These are phyloP conservation scores for Trichoderma sp. DNA, from an alignment of 2,329 filamentous ascomycete species.

Conservation along the genomic window DNA sequence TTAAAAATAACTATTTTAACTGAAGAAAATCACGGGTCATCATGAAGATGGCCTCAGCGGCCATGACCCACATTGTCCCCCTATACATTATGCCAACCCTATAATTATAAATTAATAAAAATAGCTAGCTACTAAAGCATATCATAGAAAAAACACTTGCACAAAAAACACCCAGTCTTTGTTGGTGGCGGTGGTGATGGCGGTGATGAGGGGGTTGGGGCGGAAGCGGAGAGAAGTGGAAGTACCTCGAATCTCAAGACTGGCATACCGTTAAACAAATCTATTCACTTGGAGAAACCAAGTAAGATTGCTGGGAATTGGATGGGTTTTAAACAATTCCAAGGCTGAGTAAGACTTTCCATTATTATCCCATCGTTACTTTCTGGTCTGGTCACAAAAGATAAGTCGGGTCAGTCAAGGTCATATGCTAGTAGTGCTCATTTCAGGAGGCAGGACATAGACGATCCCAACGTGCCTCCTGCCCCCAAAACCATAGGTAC, in stretches of 20 bases:
- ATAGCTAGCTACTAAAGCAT: neutral
- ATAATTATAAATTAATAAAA: neutral
- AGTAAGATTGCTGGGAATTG: neutral
- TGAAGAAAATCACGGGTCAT: neutral
- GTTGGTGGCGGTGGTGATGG: neutral
- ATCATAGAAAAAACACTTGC: neutral
- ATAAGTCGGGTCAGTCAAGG: neutral
- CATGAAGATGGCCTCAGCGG: neutral
- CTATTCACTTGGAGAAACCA: neutral
- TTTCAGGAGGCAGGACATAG: neutral
- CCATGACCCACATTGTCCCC: neutral
- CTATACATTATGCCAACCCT: neutral
- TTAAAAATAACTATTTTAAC: neutral
- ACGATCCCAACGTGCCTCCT: neutral
- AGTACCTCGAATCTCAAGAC: neutral
- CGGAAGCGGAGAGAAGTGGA: neutral
- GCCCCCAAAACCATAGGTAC: neutral
- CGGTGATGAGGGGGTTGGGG: neutral
- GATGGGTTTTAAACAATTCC: neutral
- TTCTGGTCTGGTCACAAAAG: conserved; percentile 4
- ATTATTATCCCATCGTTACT: neutral
- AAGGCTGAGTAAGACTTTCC: neutral
- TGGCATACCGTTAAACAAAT: conserved; percentile 4
- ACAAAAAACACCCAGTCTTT: neutral
- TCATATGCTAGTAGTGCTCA: neutral